A percentile compares a stretch with the other conserved stretches of the same genome.
These are phyloP conservation scores for Auriscalpium orientale DNA, from an alignment of 768 basidiomycete species.

Conservation along the genomic window DNA sequence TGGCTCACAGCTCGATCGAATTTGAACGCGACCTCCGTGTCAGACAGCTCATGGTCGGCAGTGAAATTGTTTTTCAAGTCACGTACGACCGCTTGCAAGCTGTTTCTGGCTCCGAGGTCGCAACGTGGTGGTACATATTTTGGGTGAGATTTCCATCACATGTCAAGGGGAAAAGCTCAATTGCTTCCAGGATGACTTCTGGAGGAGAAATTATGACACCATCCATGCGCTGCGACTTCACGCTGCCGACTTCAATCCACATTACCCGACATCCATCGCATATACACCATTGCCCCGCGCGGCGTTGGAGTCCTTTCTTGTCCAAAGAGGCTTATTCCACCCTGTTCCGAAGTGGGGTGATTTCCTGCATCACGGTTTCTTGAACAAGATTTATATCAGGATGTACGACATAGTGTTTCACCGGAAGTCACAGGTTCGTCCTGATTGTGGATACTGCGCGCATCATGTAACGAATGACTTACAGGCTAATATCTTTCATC, in stretches of 20 bases:
- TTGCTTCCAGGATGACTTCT: slow-evolving; percentile 57
- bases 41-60: slow-evolving; percentile 38
- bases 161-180: neutral
- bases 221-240: slow-evolving; percentile 41
- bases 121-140: slow-evolving; percentile 75
- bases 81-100: slow-evolving; percentile 46
- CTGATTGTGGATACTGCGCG: neutral
- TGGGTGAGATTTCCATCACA: slow-evolving; percentile 43
- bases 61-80: slow-evolving; percentile 37
- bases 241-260: slow-evolving; percentile 59
- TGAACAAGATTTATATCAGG: slow-evolving; percentile 67
- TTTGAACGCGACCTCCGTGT: slow-evolving; percentile 51
- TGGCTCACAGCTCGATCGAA: slow-evolving; percentile 38
- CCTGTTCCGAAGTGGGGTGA: slow-evolving; percentile 35
- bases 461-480: slow-evolving; percentile 3
- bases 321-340: slow-evolving; percentile 51
- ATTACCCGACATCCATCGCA: slow-evolving; percentile 65
- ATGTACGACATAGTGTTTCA: slow-evolving; percentile 63
- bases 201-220: slow-evolving; percentile 60
- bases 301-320: slow-evolving; percentile 56
- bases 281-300: slow-evolving; percentile 61
- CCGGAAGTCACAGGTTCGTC: slow-evolving; percentile 40
- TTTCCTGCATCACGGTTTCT: slow-evolving; percentile 54
- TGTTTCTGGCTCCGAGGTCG: slow-evolving; percentile 40
- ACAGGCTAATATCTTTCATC: slow-evolving; percentile 57